Evolutionary conservation across 345 rosid genomes (phyloP).

Genomic region (Isatis tinctoria): DNA sequence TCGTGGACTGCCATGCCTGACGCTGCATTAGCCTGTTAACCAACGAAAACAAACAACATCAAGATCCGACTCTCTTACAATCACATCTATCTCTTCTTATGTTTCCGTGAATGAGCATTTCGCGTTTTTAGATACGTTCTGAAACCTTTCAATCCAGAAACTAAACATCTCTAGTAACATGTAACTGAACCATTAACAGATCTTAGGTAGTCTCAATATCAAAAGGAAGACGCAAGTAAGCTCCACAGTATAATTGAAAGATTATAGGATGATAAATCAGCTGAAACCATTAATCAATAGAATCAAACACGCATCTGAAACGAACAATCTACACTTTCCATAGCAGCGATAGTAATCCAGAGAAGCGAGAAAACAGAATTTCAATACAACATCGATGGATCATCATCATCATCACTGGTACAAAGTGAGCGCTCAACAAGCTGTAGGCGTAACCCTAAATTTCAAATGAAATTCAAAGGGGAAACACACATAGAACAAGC

Average conservation of each 20-base stretch:
- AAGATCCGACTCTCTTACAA: neutral
- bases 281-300: too few relatives aligned
- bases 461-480: neutral
- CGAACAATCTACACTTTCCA: neutral
- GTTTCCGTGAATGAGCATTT: neutral
- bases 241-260: neutral
- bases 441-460: neutral
- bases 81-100: neutral
- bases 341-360: neutral
- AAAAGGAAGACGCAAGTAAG: neutral
- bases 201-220: neutral
- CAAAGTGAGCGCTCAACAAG: neutral
- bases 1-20: constrained; percentile 63
- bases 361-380: neutral
- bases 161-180: neutral
- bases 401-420: neutral
- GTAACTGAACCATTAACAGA: neutral
- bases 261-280: too few relatives aligned
- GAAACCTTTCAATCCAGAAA: neutral
- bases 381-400: neutral
- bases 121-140: neutral
- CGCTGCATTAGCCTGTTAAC: constrained; percentile 47
- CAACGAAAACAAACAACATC: neutral
- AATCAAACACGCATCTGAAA: neutral
- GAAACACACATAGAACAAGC: neutral